Percentiles rank a stretch among this genome's conserved stretches.
Evolutionary conservation across 208 protist species (phyloP).

Genomic region (Histomonas meleagridis): DNA sequence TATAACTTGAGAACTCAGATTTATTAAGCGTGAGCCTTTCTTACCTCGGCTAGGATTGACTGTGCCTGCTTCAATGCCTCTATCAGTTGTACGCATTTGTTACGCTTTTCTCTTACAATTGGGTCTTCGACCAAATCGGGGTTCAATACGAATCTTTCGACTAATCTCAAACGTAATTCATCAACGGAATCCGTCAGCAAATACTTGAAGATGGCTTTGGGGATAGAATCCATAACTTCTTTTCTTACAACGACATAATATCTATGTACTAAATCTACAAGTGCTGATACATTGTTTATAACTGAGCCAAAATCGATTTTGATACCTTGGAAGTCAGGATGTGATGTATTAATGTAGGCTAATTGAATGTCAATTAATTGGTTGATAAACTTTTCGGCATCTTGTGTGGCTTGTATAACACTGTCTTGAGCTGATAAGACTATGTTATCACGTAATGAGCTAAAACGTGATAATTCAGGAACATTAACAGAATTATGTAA

Average conservation of each 20-base stretch:
- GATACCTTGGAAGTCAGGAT: background rate
- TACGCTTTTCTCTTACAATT: background rate
- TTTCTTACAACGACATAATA: slow-evolving; percentile 29
- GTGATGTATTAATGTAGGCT: background rate
- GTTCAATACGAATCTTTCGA: background rate
- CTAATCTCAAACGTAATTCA: background rate
- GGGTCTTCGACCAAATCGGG: slow-evolving; percentile 20
- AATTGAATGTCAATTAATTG: slow-evolving; percentile 20
- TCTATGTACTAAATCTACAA: background rate
- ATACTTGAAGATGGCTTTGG: slow-evolving; percentile 13
- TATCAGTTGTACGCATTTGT: background rate
- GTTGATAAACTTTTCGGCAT: background rate
- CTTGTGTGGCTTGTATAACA: background rate
- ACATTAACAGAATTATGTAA: background rate
- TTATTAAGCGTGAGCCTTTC: background rate
- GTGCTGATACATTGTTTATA: background rate
- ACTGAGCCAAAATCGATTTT: background rate
- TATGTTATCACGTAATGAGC: background rate
- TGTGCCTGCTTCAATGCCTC: background rate
- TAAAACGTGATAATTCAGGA: background rate
- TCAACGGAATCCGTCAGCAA: background rate
- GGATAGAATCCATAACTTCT: background rate
- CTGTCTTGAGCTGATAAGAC: background rate
- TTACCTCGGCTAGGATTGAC: background rate
- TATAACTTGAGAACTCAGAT: too few species aligned